Conservation (phyloP, 2,329 filamentous ascomycete genomes). For the Pseudocercospora eumusae region DNA sequence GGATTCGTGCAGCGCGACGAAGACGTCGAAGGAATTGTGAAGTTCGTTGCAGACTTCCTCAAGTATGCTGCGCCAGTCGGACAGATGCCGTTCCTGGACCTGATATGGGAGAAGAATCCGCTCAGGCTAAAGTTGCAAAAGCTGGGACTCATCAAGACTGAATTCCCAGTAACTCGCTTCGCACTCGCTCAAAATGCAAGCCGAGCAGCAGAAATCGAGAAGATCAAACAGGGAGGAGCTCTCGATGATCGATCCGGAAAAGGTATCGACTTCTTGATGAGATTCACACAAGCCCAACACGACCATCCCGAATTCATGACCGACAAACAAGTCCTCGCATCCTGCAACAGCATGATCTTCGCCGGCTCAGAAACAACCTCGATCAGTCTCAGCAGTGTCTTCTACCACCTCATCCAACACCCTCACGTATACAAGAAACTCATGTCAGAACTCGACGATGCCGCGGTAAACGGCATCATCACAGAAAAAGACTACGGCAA, state of each 20-base stretch:
- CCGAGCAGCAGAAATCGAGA: slow-evolving; percentile 57
- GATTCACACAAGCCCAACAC: slow-evolving; percentile 69
- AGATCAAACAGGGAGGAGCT: slow-evolving; percentile 47
- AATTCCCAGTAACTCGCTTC: slow-evolving; percentile 73
- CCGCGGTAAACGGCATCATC: slow-evolving; percentile 54
- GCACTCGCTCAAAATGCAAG: slow-evolving; percentile 67
- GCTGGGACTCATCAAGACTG: slow-evolving; percentile 66
- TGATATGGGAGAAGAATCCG: slow-evolving; percentile 72
- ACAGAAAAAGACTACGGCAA: slow-evolving; percentile 53
- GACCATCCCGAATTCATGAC: slow-evolving; percentile 71
- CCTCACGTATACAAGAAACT: slow-evolving; percentile 58
- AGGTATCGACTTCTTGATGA: slow-evolving; percentile 65
- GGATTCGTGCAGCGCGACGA: slow-evolving; percentile 74
- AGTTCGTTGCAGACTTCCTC: slow-evolving; percentile 64
- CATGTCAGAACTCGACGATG: slow-evolving; percentile 63
- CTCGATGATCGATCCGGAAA: slow-evolving; percentile 40
- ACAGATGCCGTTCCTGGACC: slow-evolving; percentile 72
- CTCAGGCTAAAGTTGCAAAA: slow-evolving; percentile 67
- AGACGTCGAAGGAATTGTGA: slow-evolving; percentile 74
- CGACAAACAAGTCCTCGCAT: slow-evolving; percentile 67
- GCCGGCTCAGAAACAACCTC: slow-evolving; percentile 75
- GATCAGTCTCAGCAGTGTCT: slow-evolving; percentile 69
- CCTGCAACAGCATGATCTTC: slow-evolving; percentile 70
- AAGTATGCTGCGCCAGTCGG: slow-evolving; percentile 72
- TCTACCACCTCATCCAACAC: slow-evolving; percentile 72